Evolutionary conservation across 192 early-diverging fungal genomes (phyloP), one percentile per base, ranked within the genome.

Genomic region (Coemansia sp.): DNA sequence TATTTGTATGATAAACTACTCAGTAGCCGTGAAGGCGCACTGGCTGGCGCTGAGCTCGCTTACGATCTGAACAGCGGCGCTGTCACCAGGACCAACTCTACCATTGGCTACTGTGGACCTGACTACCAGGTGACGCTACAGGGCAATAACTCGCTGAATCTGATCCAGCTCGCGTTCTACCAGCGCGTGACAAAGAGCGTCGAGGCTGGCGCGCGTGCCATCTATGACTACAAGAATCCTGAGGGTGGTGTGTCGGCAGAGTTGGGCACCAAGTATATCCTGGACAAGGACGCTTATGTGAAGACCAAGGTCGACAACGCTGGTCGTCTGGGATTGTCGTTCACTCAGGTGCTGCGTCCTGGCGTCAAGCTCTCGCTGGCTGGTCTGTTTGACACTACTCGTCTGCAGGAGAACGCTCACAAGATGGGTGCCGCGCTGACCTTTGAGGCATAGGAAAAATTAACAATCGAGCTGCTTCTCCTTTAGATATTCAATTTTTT

Each of bases 331-430:
- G 95, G 95, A 68, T 86, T 97, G 56, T 90, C 94, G 60, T 98
- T 94, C 85, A 94, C 94, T 47, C 94, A 99, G 83, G 69, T 83
- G 34, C 86, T 99, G 58, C 91, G 94, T 65, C 89, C 86, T 57
- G 97, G 97, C 52, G 90, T 98, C 73, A 99, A 96, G 87, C 83
- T 99, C 53, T 88, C 90, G 47, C 73, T 98, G 31, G 97, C 90
- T 69, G 96, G 93, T 80, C 81, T 86, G 65, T 91, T 99, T 71
- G 96, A 99, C 75, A 96, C 96, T 62, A 91, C 92, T 58, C 88
- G 93, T 71, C 80, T 98, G 38, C 83, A 91, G 77, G 93, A 98
- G 84, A 91, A 96, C 82, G 88, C 90, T 60, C 95, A 97, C 89
- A 93, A 93, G 84, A 86, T 98, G 71, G 96, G 96, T 68, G 82